Base-by-base conservation (phyloP, 495 filamentous ascomycete genomes). In the Parmelia sp. region DNA sequence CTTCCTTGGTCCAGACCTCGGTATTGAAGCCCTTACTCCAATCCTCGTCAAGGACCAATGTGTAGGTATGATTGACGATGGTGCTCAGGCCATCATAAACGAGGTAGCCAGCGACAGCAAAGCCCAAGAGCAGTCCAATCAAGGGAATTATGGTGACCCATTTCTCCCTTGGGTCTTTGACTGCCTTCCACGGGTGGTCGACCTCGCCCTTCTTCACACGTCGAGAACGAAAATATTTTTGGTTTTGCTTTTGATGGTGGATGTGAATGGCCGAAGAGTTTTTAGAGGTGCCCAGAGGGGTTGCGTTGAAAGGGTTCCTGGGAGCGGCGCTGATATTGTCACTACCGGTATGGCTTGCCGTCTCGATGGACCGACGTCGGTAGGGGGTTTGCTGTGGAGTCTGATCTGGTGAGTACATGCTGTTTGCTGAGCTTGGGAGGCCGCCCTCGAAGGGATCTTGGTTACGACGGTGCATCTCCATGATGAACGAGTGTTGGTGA, bases 81-180 rank as follows among this genome's bases (percentile, higher is more conserved):
- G 80, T 83, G 9, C 74, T 73, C 23, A 90, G 67, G 11, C 90
- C 90, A 64, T 90, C 83, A 78, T 86, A 92, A 17, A 92, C 77
- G 53, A 92, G 70, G 66, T 90, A 80, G 1, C 79, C 89, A 6
- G 86, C 82, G 53, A 91, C 79, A 6, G 67, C 83, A 53, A 92
- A 67, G 29, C 90, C 90, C 14, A 90, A 57, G 21, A 82, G 25
- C 55, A 92, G 78, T 27, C 90, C 89, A 31, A 89, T 71, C 53
- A 90, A 68, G 5, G 89, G 89, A 37, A 92, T 82, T 62, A 92
- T 90, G 27, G 86, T 90, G 7, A 90, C 86, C 90, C 90, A 92
- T 77, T 91, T 92, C 80, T 92, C 87, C 71, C 82, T 86, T 6
- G 89, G 86, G 70, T 92, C 88, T 60, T 79, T 83, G 66, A 84